These are phyloP conservation scores for Metarhizium rileyi DNA, from an alignment of 2,329 filamentous ascomycete species.

Conservation along the genomic window DNA sequence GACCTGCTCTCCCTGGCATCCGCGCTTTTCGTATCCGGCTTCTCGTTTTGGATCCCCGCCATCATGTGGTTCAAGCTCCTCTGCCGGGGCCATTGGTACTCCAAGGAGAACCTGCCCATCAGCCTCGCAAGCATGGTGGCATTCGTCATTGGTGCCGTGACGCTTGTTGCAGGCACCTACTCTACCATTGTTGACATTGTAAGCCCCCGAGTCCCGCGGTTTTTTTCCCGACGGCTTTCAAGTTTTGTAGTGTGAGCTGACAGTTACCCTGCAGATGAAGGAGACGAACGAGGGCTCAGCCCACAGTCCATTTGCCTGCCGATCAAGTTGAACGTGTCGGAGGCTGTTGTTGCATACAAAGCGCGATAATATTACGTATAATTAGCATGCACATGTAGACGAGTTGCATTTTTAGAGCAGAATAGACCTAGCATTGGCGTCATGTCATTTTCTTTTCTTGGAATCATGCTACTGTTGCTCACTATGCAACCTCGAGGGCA, in stretches of 20 bases:
- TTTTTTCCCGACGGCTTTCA: background rate
- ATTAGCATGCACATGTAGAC: too few relatives aligned
- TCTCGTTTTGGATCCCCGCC: conserved; percentile 13
- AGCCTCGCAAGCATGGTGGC: conserved; percentile 16
- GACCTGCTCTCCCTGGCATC: conserved; percentile 45
- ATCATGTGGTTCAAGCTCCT: conserved; percentile 15
- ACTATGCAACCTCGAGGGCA: too few relatives aligned
- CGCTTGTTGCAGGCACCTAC: conserved; percentile 19
- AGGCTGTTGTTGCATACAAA: background rate
- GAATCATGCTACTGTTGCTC: too few relatives aligned
- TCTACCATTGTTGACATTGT: conserved; percentile 21
- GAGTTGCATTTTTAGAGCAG: too few relatives aligned
- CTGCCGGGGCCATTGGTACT: conserved; percentile 14
- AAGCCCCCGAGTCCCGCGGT: conserved; percentile 7
- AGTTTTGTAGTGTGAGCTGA: background rate
- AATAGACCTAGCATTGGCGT: too few relatives aligned
- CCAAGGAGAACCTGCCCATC: conserved; percentile 16
- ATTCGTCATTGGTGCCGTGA: conserved; percentile 18
- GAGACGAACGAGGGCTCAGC: conserved; percentile 11
- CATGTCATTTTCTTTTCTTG: too few relatives aligned
- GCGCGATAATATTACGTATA: background rate
- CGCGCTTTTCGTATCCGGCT: conserved; percentile 33
- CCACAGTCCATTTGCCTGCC: conserved; percentile 12
- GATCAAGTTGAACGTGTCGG: conserved; percentile 6
- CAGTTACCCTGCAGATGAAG: conserved; percentile 9